Evolutionary conservation across 495 filamentous ascomycete species (phyloP).

Genomic region (Gamarada debralockiae): DNA sequence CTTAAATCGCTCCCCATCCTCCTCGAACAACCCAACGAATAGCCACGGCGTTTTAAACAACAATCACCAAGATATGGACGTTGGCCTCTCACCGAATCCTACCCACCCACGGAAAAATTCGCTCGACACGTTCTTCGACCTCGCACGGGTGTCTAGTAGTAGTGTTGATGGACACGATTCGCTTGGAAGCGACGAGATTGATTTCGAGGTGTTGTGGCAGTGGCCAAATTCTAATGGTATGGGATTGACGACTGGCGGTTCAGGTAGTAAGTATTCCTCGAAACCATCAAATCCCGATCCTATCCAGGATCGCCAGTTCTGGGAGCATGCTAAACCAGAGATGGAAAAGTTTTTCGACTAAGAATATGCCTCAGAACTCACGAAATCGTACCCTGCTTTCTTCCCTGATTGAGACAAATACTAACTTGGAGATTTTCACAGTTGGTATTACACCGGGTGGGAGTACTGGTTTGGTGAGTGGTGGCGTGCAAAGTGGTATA

Average conservation of each 20-base stretch:
- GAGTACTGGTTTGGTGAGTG: background rate
- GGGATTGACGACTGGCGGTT: background rate
- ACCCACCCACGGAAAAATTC: slow-evolving; percentile 25
- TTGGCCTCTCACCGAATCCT: background rate
- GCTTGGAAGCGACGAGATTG: slow-evolving; percentile 41
- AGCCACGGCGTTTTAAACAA: background rate
- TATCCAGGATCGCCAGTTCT: too few relatives aligned
- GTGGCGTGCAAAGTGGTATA: background rate
- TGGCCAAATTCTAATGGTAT: slow-evolving; percentile 26
- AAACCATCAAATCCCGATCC: background rate
- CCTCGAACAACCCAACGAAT: slow-evolving; percentile 11
- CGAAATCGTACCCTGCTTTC: too few relatives aligned
- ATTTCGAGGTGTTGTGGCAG: slow-evolving; percentile 54
- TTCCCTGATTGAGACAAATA: too few relatives aligned
- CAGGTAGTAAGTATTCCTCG: background rate
- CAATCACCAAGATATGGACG: background rate
- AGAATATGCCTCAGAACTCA: too few relatives aligned
- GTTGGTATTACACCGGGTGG: background rate
- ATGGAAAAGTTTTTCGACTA: too few relatives aligned
- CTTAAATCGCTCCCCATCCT: slow-evolving; percentile 30
- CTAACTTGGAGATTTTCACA: too few relatives aligned
- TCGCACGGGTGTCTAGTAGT: slow-evolving; percentile 45
- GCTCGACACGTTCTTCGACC: slow-evolving; percentile 38
- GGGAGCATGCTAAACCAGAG: too few relatives aligned
- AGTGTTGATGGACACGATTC: slow-evolving; percentile 40